Evolutionary conservation across 2,329 filamentous ascomycete species (phyloP).

Genomic region (Exserohilum turcica): DNA sequence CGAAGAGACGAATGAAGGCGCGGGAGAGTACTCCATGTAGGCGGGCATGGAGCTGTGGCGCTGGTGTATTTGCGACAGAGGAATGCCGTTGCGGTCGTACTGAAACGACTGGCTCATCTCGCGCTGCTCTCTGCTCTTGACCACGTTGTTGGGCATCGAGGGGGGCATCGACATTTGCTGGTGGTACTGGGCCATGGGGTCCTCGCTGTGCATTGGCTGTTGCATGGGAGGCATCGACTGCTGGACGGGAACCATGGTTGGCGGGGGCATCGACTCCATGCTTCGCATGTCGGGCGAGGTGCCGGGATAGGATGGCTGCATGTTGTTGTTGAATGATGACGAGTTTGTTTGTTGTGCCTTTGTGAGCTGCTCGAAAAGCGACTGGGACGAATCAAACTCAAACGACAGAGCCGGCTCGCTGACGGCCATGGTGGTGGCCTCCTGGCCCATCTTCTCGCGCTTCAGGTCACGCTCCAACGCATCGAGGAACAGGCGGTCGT

Average conservation of each 20-base stretch:
- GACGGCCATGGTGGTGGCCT: slow-evolving; percentile 94
- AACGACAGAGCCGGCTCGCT: slow-evolving; percentile 97
- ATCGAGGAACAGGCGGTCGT: slow-evolving; percentile 96
- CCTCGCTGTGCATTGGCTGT: slow-evolving; percentile 63
- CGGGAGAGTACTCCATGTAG: slow-evolving; percentile 97
- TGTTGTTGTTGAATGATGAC: slow-evolving; percentile 83
- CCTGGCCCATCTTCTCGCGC: slow-evolving; percentile 99
- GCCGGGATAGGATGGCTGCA: slow-evolving; percentile 71
- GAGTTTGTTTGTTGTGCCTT: slow-evolving; percentile 99
- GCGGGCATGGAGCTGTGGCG: slow-evolving; percentile 98
- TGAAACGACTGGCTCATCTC: slow-evolving; percentile 76
- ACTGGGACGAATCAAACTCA: slow-evolving; percentile 98
- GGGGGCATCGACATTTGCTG: slow-evolving; percentile 75
- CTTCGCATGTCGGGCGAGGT: slow-evolving; percentile 88
- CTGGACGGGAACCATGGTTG: slow-evolving; percentile 71
- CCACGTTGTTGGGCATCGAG: slow-evolving; percentile 71
- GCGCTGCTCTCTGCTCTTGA: slow-evolving; percentile 84
- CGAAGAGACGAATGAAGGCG: slow-evolving; percentile 97
- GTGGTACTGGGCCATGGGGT: slow-evolving; percentile 72
- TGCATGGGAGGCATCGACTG: slow-evolving; percentile 48
- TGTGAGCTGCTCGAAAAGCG: slow-evolving; percentile 97
- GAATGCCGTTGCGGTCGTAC: slow-evolving; percentile 91
- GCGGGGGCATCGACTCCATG: slow-evolving; percentile 92
- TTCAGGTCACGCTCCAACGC: slow-evolving; percentile 96
- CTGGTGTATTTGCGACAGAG: slow-evolving; percentile 81